These are phyloP conservation scores for Mortierella sp. DNA, from an alignment of 371 early-diverging fungal genomes.

Conservation along the genomic window DNA sequence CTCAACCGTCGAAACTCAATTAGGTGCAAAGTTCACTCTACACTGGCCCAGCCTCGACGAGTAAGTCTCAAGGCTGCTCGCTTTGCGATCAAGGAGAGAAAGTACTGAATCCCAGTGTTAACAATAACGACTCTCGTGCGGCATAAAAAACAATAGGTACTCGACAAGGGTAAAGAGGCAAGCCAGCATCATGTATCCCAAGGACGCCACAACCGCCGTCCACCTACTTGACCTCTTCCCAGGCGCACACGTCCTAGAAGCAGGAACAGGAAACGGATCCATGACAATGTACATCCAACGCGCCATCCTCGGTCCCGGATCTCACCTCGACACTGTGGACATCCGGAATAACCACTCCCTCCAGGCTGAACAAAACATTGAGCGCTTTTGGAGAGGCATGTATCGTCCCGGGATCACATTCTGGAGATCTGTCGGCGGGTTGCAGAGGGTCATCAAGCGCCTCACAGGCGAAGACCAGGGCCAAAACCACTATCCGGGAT, in stretches of 20 bases:
- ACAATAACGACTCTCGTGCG: neutral
- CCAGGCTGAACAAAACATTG: constrained; percentile 70
- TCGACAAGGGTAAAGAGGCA: constrained; percentile 70
- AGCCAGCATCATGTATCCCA: constrained; percentile 83
- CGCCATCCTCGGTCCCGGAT: constrained; percentile 62
- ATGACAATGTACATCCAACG: constrained; percentile 78
- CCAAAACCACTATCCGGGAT: neutral
- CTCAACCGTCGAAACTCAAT: constrained; percentile 60
- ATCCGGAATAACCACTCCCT: constrained; percentile 62
- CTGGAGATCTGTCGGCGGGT: constrained; percentile 63
- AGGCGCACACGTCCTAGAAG: constrained; percentile 77
- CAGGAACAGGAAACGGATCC: constrained; percentile 84
- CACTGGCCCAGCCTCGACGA: constrained; percentile 83
- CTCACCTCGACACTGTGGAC: constrained; percentile 74
- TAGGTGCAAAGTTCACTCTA: constrained; percentile 68
- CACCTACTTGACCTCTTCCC: constrained; percentile 71
- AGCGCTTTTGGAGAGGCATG: constrained; percentile 69
- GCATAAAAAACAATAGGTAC: constrained; percentile 56
- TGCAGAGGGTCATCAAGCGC: constrained; percentile 29
- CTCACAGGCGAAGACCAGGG: constrained; percentile 23
- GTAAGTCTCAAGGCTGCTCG: constrained; percentile 50
- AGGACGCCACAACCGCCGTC: constrained; percentile 79
- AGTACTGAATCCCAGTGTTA: no score
- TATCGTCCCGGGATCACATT: constrained; percentile 66
- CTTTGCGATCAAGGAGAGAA: neutral